A percentile compares a stretch with the other conserved stretches of the same genome.
Evolutionary conservation across 1,284 basidiomycete species (phyloP).

Genomic region (Boletus albobrunnescens): DNA sequence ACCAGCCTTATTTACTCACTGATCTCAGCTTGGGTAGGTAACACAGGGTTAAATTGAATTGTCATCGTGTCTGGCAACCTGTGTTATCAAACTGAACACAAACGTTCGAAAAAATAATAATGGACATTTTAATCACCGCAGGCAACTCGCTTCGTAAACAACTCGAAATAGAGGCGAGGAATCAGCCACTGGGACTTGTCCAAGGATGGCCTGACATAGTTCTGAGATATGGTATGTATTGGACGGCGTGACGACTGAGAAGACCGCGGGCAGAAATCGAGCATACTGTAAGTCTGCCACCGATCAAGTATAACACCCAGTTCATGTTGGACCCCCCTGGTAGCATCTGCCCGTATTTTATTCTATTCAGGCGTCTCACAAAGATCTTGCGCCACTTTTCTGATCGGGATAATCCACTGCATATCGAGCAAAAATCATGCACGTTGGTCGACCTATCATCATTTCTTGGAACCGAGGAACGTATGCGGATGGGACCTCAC

Average conservation of each 20-base stretch:
- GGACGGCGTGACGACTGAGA: slow-evolving; percentile 5
- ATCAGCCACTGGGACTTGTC: neutral
- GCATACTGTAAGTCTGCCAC: slow-evolving; percentile 46
- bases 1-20: neutral
- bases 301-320: neutral
- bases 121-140: neutral
- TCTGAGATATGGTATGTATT: neutral
- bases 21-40: neutral
- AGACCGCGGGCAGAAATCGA: slow-evolving; percentile 84
- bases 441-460: too few species aligned
- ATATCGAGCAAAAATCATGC: too few species aligned
- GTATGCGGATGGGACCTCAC: too few species aligned
- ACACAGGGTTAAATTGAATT: too few species aligned
- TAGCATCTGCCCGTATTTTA: slow-evolving; percentile 50
- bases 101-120: too few species aligned
- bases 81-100: neutral
- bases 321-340: slow-evolving; percentile 39
- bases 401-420: slow-evolving; percentile 2
- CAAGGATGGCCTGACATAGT: slow-evolving; percentile 30
- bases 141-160: neutral
- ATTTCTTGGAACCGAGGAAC: too few species aligned
- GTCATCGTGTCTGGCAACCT: neutral
- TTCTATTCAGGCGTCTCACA: slow-evolving; percentile 80
- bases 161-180: neutral
- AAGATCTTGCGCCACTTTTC: slow-evolving; percentile 61